Conservation (phyloP, 352 stramenopile genomes). For the Globisporangium emineosum region DNA sequence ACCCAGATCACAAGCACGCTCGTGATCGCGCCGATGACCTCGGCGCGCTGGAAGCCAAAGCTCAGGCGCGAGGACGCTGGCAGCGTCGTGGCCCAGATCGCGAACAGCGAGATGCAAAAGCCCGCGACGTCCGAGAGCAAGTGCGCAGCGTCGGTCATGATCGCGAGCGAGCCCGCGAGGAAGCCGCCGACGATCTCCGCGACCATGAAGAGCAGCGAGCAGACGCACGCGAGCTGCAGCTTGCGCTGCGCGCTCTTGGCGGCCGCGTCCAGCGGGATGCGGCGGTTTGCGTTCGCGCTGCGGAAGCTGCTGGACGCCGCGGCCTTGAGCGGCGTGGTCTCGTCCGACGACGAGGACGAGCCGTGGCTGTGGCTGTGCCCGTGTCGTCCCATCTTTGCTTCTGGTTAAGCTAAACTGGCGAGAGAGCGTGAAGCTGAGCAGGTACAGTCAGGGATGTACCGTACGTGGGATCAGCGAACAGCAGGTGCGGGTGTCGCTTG, state of each 20-base stretch:
- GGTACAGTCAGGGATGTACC: no score
- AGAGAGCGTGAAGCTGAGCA: no score
- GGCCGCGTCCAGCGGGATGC: conserved; percentile 49
- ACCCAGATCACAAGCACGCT: conserved; percentile 93
- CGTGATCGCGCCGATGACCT: conserved; percentile 94
- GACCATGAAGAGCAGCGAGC: conserved; percentile 92
- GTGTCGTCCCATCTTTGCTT: conserved; percentile 2
- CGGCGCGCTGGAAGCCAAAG: conserved; percentile 94
- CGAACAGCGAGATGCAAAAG: conserved; percentile 77
- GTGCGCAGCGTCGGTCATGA: conserved; percentile 90
- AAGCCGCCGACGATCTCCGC: conserved; percentile 95
- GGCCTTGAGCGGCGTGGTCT: conserved; percentile 56
- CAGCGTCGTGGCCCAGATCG: conserved; percentile 63
- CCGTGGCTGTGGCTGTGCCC: conserved; percentile 19
- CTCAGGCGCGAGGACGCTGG: conserved; percentile 80
- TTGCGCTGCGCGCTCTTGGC: conserved; percentile 62
- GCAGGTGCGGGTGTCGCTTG: neutral
- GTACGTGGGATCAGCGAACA: neutral
- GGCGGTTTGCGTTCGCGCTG: conserved; percentile 21
- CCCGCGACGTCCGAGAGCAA: conserved; percentile 69
- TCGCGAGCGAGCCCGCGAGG: conserved; percentile 90
- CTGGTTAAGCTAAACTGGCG: no score
- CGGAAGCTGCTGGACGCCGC: conserved; percentile 16
- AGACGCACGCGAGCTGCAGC: conserved; percentile 61
- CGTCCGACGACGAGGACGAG: conserved; percentile 35